Evolutionary conservation across 768 basidiomycete genomes (phyloP).

Genomic region (Russula ochroleuca): DNA sequence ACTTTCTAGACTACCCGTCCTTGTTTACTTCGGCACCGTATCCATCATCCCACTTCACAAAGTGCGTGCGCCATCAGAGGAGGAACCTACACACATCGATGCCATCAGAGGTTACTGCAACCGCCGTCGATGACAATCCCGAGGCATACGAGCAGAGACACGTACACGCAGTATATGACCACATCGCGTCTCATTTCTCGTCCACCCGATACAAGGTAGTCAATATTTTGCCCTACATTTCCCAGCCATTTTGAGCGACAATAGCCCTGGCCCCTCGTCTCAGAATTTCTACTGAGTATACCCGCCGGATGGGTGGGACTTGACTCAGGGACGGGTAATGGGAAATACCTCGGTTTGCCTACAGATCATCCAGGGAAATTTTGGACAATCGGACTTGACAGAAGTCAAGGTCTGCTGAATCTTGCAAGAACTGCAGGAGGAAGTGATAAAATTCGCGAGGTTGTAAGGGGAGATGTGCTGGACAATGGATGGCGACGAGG

Average conservation of each 20-base stretch:
- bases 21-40: background rate
- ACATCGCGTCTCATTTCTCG: constrained; percentile 83
- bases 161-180: constrained; percentile 80
- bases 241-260: constrained; percentile 4
- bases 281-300: constrained; percentile 64
- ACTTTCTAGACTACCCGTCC: background rate
- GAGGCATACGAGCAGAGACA: constrained; percentile 64
- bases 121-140: constrained; percentile 46
- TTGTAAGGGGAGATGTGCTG: constrained; percentile 77
- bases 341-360: constrained; percentile 88
- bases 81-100: constrained; percentile 12
- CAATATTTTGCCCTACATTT: background rate
- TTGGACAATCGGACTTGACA: constrained; percentile 81
- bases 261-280: constrained; percentile 89
- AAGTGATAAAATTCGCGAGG: constrained; percentile 49
- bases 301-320: constrained; percentile 80
- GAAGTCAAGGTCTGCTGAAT: constrained; percentile 71
- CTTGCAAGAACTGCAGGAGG: constrained; percentile 66
- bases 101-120: constrained; percentile 34
- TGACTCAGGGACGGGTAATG: constrained; percentile 95
- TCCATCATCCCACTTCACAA: background rate
- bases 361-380: constrained; percentile 53
- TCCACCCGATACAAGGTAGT: constrained; percentile 82
- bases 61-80: too few relatives aligned
- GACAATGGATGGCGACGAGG: constrained; percentile 69